Evolutionary conservation across 2,329 filamentous ascomycete species (phyloP).

Genomic region (Claviceps purpurea): DNA sequence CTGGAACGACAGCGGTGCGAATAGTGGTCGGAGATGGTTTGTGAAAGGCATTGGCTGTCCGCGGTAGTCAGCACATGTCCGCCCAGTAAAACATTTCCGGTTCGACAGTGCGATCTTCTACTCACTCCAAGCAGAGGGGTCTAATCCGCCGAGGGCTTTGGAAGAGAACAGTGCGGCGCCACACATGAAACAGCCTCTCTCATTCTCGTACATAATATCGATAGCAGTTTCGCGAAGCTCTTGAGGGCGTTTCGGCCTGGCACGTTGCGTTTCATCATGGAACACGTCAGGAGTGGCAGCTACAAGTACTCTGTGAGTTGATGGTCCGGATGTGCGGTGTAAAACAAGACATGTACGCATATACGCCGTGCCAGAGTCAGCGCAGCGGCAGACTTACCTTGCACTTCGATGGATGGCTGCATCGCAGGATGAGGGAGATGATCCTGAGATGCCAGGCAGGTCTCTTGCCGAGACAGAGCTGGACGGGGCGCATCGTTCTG

Average conservation of each 20-base stretch:
- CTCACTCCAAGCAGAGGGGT: constrained; percentile 67
- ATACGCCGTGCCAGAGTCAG: no score
- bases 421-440: constrained; percentile 10
- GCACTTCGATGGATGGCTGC: constrained; percentile 22
- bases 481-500: neutral
- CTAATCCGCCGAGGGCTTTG: constrained; percentile 71
- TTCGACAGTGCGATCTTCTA: neutral
- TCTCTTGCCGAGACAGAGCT: constrained; percentile 1
- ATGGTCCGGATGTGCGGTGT: neutral
- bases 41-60: constrained; percentile 45
- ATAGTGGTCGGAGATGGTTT: constrained; percentile 53
- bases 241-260: constrained; percentile 19
- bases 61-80: constrained; percentile 1
- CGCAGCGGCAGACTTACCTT: constrained; percentile 11
- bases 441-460: neutral
- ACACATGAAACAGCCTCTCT: constrained; percentile 80
- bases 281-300: constrained; percentile 17
- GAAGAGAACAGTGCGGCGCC: constrained; percentile 82
- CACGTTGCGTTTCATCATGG: constrained; percentile 16
- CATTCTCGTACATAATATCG: constrained; percentile 90
- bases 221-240: constrained; percentile 44
- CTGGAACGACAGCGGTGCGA: constrained; percentile 79
- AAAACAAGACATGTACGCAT: neutral
- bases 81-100: neutral
- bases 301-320: constrained; percentile 5